These are phyloP conservation scores for Rhinocladiella mackenziei DNA, from an alignment of 2,329 filamentous ascomycete genomes.

Conservation along the genomic window DNA sequence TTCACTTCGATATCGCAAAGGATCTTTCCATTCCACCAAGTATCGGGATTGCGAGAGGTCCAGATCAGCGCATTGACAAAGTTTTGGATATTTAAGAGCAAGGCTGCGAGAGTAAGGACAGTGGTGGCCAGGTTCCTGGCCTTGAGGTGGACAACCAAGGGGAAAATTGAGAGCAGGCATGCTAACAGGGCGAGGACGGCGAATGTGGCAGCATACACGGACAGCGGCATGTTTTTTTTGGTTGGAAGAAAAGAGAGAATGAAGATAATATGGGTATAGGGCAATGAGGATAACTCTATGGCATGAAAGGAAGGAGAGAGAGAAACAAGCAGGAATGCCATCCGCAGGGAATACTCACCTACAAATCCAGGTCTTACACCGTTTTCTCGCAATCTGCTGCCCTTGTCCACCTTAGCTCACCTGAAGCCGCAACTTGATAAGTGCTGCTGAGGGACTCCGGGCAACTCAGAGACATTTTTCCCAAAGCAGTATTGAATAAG, in stretches of 20 bases:
- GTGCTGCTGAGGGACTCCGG: constrained; percentile 1
- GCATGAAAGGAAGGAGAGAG: too few species aligned
- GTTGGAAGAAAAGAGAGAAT: not conserved
- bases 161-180: constrained; percentile 36
- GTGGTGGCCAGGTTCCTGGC: constrained; percentile 59
- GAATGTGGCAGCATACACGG: constrained; percentile 9
- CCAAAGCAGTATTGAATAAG: constrained; percentile 25
- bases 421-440: not conserved
- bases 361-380: too few species aligned
- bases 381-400: too few species aligned
- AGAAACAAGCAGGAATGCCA: too few species aligned
- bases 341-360: too few species aligned
- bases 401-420: too few species aligned
- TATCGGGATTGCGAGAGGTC: constrained; percentile 53
- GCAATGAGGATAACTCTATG: too few species aligned
- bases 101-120: constrained; percentile 54
- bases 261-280: not conserved
- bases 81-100: constrained; percentile 55
- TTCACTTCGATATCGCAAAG: constrained; percentile 64
- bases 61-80: constrained; percentile 63
- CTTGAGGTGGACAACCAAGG: constrained; percentile 57
- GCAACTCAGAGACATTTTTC: constrained; percentile 21
- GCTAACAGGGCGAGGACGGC: constrained; percentile 14
- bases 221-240: constrained; percentile 4
- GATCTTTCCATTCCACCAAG: constrained; percentile 56